Percentiles rank a stretch among this genome's conserved stretches.
Conservation (phyloP, 495 filamentous ascomycete genomes). For the Talaromyces proteolyticus region DNA sequence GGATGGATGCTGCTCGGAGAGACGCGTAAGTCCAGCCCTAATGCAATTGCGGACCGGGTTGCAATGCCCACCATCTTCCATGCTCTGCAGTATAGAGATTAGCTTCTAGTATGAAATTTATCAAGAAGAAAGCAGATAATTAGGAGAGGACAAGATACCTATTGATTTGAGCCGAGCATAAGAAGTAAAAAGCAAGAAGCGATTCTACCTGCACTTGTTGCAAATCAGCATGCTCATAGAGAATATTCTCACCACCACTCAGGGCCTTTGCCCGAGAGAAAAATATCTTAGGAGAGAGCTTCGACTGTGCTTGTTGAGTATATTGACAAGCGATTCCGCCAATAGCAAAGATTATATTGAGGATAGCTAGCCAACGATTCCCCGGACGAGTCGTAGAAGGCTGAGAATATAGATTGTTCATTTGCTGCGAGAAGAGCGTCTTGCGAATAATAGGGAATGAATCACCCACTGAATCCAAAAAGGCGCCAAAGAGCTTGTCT, state of each 20-base stretch:
- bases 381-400: constrained; percentile 13
- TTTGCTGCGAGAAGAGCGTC: constrained; percentile 31
- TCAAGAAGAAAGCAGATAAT: no score
- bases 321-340: constrained; percentile 17
- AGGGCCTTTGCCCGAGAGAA: neutral
- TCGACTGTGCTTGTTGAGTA: neutral
- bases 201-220: constrained; percentile 11
- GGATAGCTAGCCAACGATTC: constrained; percentile 48
- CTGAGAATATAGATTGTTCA: constrained; percentile 24
- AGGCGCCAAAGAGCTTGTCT: constrained; percentile 46
- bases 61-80: constrained; percentile 55
- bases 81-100: constrained; percentile 42
- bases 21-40: constrained; percentile 57
- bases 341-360: constrained; percentile 63
- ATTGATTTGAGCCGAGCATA: constrained; percentile 53
- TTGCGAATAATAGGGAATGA: constrained; percentile 49
- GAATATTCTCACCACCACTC: neutral
- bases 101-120: no score
- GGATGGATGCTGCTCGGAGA: constrained; percentile 39
- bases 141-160: constrained; percentile 30
- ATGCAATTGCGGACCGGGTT: constrained; percentile 46
- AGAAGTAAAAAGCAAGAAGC: constrained; percentile 52
- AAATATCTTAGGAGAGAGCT: neutral
- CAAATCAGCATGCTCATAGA: neutral
- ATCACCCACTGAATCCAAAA: constrained; percentile 50